These are phyloP conservation scores for Entelexis paramagnoliae DNA, from an alignment of 1,139 yeast genomes.

Conservation along the genomic window DNA sequence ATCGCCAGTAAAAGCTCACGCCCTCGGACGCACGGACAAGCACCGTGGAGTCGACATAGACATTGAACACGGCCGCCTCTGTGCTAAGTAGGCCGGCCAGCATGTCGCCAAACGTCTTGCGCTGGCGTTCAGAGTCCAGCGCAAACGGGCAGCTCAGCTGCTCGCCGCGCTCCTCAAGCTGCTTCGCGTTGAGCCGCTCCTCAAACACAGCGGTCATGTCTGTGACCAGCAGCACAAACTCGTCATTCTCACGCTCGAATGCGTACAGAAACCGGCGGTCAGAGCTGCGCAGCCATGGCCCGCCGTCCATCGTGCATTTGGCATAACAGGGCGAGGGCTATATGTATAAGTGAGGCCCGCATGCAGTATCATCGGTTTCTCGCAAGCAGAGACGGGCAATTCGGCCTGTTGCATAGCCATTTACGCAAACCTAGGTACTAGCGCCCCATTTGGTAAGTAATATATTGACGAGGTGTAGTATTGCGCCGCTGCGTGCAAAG, in stretches of 20 bases:
- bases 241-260: background rate
- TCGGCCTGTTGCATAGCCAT: too few species aligned
- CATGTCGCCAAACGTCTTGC: background rate
- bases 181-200: conserved; percentile 4
- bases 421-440: too few species aligned
- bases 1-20: conserved; percentile 8
- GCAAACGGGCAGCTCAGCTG: conserved; percentile 9
- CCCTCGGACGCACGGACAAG: background rate
- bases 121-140: conserved; percentile 5
- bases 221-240: conserved; percentile 7
- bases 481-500: too few species aligned
- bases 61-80: background rate
- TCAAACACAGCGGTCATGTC: conserved; percentile 4
- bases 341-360: background rate
- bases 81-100: background rate
- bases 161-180: conserved; percentile 9
- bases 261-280: conserved; percentile 1
- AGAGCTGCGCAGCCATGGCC: conserved; percentile 7
- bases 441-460: too few species aligned
- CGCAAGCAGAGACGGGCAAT: too few species aligned
- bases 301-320: background rate
- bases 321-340: background rate
- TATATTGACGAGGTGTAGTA: too few species aligned
- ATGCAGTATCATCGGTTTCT: background rate
- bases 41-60: background rate